Evolutionary conservation across 2,329 filamentous ascomycete species (phyloP).

Genomic region (Arthrobotrys sphaeroides): DNA sequence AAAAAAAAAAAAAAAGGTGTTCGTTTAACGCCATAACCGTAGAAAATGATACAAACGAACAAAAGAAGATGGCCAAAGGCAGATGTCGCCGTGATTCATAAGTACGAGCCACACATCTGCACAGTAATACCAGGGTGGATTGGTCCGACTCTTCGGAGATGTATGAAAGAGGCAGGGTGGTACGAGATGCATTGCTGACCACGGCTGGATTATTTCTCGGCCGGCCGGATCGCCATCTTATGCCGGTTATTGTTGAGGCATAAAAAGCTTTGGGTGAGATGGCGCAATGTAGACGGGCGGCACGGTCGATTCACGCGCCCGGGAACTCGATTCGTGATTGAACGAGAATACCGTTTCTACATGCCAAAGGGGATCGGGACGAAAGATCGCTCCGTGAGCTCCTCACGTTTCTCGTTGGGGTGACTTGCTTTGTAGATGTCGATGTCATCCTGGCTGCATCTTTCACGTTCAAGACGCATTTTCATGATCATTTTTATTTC

Average conservation of each 20-base stretch:
- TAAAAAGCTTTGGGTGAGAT: neutral
- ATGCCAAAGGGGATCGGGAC: constrained; percentile 16
- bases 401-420: constrained; percentile 6
- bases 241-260: constrained; percentile 14
- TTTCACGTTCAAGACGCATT: constrained; percentile 66
- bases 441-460: constrained; percentile 29
- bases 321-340: too few relatives aligned
- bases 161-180: neutral
- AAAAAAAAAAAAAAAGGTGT: neutral
- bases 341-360: neutral
- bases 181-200: neutral
- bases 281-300: neutral
- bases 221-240: neutral
- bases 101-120: neutral
- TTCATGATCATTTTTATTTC: constrained; percentile 68
- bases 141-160: neutral
- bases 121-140: neutral
- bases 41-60: constrained; percentile 21
- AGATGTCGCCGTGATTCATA: neutral
- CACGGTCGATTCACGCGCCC: too few relatives aligned
- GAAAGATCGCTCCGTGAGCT: constrained; percentile 5
- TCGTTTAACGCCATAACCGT: constrained; percentile 24
- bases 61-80: neutral
- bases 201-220: neutral
- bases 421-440: neutral